These are phyloP conservation scores for Buddleja alternifolia DNA, from an alignment of 257 asterid species.

Conservation along the genomic window DNA sequence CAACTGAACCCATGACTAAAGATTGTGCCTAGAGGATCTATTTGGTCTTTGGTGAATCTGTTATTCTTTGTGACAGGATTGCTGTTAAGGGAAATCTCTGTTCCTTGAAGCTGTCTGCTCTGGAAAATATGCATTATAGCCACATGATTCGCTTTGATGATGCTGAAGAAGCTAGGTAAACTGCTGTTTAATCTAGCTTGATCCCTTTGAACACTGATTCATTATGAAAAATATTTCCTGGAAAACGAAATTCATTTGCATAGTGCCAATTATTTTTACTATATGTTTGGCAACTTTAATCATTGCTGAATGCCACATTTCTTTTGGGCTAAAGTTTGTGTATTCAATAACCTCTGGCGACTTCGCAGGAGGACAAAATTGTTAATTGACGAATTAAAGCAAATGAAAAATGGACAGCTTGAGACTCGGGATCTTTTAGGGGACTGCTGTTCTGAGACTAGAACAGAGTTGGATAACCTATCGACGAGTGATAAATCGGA, in stretches of 20 bases:
- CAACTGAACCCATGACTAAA: constrained; percentile 3
- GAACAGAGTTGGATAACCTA: constrained; percentile 59
- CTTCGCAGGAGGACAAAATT: constrained; percentile 65
- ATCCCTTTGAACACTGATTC: neutral
- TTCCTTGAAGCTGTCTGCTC: constrained; percentile 74
- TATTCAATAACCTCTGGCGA: constrained; percentile 30
- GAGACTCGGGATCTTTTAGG: constrained; percentile 44
- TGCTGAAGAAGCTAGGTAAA: constrained; percentile 81
- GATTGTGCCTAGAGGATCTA: neutral
- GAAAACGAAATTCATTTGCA: neutral
- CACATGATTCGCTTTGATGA: constrained; percentile 94
- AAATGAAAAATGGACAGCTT: constrained; percentile 41
- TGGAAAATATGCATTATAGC: constrained; percentile 92
- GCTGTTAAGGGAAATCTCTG: constrained; percentile 62
- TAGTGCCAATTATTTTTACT: neutral
- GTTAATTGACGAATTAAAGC: constrained; percentile 65
- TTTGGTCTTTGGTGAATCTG: constrained; percentile 30
- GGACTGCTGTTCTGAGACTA: constrained; percentile 79
- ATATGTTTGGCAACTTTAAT: constrained; percentile 7
- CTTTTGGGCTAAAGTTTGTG: neutral
- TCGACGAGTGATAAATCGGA: constrained; percentile 57
- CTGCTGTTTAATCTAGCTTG: constrained; percentile 24
- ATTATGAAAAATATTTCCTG: constrained; percentile 7
- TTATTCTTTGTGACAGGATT: constrained; percentile 55
- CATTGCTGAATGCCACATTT: constrained; percentile 14